Evolutionary conservation across 495 filamentous ascomycete genomes (phyloP).

Genomic region (Rusavskia elegans): DNA sequence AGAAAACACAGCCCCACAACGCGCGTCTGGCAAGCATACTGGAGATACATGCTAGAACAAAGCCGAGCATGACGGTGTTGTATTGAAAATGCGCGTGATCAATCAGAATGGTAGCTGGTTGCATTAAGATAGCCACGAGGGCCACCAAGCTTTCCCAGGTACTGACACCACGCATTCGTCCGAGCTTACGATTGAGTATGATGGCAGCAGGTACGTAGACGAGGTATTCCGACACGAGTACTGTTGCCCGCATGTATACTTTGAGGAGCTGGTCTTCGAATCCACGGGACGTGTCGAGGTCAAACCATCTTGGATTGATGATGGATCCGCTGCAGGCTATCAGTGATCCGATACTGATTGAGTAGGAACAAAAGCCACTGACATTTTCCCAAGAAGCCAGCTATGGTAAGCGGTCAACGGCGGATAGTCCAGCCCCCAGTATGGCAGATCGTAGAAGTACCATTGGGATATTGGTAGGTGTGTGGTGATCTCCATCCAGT

Average conservation of each 20-base stretch:
- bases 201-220: constrained; percentile 75
- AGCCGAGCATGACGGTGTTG: constrained; percentile 93
- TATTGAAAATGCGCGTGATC: constrained; percentile 99
- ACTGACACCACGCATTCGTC: constrained; percentile 51
- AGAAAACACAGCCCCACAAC: constrained; percentile 82
- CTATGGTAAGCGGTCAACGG: constrained; percentile 96
- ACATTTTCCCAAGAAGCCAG: constrained; percentile 82
- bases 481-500: constrained; percentile 96
- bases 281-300: constrained; percentile 69
- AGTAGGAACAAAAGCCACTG: constrained; percentile 2
- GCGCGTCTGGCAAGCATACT: constrained; percentile 71
- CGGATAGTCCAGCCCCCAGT: constrained; percentile 97
- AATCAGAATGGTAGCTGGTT: constrained; percentile 80
- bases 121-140: constrained; percentile 77
- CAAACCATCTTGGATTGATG: constrained; percentile 77
- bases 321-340: constrained; percentile 38
- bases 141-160: constrained; percentile 72
- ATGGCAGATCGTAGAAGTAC: constrained; percentile 93
- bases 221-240: constrained; percentile 76
- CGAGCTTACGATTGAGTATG: constrained; percentile 65
- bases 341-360: not conserved
- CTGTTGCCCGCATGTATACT: constrained; percentile 87
- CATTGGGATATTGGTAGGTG: constrained; percentile 81
- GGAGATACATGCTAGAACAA: constrained; percentile 70
- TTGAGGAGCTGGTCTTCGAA: constrained; percentile 66